phyloP scores from a whole-genome alignment of 331 rosid species.

The Spiraea crenata region DNA sequence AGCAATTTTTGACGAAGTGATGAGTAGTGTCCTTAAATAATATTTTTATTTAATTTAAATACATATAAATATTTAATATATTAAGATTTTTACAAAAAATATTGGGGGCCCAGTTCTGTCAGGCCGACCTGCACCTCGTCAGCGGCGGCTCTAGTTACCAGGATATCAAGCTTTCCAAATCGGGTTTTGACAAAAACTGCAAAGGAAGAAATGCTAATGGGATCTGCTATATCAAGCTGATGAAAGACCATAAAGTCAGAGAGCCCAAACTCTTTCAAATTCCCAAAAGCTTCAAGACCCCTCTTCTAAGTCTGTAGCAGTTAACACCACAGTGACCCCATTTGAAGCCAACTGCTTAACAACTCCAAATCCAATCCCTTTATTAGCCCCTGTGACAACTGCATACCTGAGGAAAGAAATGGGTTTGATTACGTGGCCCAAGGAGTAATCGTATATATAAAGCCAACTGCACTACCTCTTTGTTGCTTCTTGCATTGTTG shows the following conservation, averaged over 20 bases:
- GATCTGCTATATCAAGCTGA: constrained; percentile 61
- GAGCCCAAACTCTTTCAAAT: constrained; percentile 32
- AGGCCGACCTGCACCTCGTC: too few relatives aligned
- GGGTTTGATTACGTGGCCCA: too few relatives aligned
- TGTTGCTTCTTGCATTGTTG: not conserved
- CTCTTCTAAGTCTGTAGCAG: constrained; percentile 55
- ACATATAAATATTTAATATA: too few relatives aligned
- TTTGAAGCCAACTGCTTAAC: constrained; percentile 45
- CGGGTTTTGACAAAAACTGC: constrained; percentile 40
- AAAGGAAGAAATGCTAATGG: constrained; percentile 42
- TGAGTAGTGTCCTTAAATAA: too few relatives aligned
- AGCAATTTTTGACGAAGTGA: too few relatives aligned
- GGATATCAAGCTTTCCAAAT: constrained; percentile 58
- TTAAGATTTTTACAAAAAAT: too few relatives aligned
- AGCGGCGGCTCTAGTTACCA: too few relatives aligned
- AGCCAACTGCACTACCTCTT: not conserved
- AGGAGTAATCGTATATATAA: not conserved
- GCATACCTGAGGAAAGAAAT: constrained; percentile 38
- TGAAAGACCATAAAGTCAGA: constrained; percentile 41
- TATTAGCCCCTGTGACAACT: constrained; percentile 50
- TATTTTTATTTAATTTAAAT: too few relatives aligned
- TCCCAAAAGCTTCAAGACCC: constrained; percentile 46
- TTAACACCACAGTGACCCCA: constrained; percentile 45
- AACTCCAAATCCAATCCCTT: constrained; percentile 55
- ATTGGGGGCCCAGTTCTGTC: too few relatives aligned